Conservation (phyloP, 1,284 basidiomycete genomes). For the Puccinia polysora region DNA sequence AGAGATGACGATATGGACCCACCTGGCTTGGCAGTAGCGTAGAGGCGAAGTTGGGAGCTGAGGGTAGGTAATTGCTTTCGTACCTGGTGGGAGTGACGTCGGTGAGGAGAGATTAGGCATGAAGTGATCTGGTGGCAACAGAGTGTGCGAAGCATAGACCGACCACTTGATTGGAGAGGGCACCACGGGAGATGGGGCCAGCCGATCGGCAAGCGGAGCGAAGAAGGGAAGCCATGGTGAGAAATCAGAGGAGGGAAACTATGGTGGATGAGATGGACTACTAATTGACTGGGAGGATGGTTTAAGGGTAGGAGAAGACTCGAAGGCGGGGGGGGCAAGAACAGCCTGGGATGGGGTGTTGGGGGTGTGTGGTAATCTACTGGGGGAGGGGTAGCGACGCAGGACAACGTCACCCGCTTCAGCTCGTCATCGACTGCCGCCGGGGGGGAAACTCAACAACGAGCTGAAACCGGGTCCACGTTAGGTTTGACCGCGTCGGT, state of each 20-base stretch:
- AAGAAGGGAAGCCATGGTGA: constrained; percentile 33
- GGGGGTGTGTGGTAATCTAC: too few species aligned
- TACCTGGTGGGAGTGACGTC: constrained; percentile 5
- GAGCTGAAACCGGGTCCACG: too few species aligned
- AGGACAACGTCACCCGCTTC: too few species aligned
- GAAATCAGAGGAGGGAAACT: neutral
- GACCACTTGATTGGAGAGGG: constrained; percentile 17
- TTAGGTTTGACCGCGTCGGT: too few species aligned
- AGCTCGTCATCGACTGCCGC: too few species aligned
- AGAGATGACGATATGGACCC: neutral
- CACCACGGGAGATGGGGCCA: constrained; percentile 17
- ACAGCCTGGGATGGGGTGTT: too few species aligned
- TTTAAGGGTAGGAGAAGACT: too few species aligned
- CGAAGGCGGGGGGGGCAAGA: too few species aligned
- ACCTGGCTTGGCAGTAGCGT: constrained; percentile 34
- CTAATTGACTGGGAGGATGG: too few species aligned
- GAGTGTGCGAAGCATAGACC: neutral
- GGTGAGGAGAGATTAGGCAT: constrained; percentile 6
- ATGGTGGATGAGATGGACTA: too few species aligned
- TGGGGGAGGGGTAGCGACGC: too few species aligned
- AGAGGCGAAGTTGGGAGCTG: constrained; percentile 9
- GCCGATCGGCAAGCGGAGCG: constrained; percentile 31
- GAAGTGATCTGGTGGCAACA: neutral
- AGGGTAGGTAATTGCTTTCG: constrained; percentile 9
- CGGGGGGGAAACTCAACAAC: too few species aligned